Percentiles rank a stretch among this genome's conserved stretches.
phyloP scores from a whole-genome alignment of 305 asterid species.

The Andrographis paniculata region DNA sequence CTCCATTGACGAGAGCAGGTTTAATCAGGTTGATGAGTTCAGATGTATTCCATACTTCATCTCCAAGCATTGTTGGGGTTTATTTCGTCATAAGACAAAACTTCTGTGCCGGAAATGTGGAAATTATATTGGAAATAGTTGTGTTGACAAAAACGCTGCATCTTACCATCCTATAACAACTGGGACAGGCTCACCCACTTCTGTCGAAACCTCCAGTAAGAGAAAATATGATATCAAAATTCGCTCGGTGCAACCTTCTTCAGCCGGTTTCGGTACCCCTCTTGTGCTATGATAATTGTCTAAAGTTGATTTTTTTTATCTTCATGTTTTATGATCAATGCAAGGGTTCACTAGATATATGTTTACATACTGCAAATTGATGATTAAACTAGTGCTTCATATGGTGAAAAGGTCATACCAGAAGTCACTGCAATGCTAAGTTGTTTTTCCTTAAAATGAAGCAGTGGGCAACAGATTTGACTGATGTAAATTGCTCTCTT shows the following conservation, averaged over 20 bases:
- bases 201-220: slow-evolving; percentile 35
- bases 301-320: neutral
- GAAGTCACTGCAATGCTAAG: slow-evolving; percentile 9
- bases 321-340: neutral
- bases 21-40: slow-evolving; percentile 52
- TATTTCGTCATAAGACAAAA: slow-evolving; percentile 44
- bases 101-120: slow-evolving; percentile 82
- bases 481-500: slow-evolving; percentile 28
- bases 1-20: slow-evolving; percentile 69
- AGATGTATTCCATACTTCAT: slow-evolving; percentile 50
- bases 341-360: slow-evolving; percentile 1
- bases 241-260: slow-evolving; percentile 70
- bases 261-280: slow-evolving; percentile 37
- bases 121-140: slow-evolving; percentile 51
- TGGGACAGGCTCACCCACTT: slow-evolving; percentile 39
- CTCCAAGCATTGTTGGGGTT: slow-evolving; percentile 55
- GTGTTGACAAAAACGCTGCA: slow-evolving; percentile 30
- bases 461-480: slow-evolving; percentile 13
- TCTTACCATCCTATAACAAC: slow-evolving; percentile 39
- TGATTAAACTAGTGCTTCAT: slow-evolving; percentile 11
- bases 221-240: slow-evolving; percentile 59
- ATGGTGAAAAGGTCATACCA: slow-evolving; percentile 12
- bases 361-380: slow-evolving; percentile 14
- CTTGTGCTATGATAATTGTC: slow-evolving; percentile 22
- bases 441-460: slow-evolving; percentile 11